Evolutionary conservation across 2,329 filamentous ascomycete genomes (phyloP).

Genomic region (Cytospora leucostoma): DNA sequence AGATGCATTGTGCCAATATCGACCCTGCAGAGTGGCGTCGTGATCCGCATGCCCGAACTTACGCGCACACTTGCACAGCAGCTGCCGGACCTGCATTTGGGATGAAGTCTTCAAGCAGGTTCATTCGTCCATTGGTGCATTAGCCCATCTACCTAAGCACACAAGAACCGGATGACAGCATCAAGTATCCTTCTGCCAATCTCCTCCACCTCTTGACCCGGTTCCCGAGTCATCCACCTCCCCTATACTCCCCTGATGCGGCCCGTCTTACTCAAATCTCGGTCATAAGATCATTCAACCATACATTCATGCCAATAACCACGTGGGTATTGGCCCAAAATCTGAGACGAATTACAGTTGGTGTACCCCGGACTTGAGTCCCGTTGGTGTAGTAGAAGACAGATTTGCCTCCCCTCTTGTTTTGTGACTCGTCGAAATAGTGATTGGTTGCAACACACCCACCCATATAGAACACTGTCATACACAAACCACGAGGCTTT

Average conservation of each 20-base stretch:
- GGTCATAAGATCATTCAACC: conserved; percentile 6
- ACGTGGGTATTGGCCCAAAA: conserved; percentile 5
- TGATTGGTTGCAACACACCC: conserved; percentile 12
- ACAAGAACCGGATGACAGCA: not conserved
- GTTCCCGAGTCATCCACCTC: not conserved
- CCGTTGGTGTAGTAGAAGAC: conserved; percentile 20
- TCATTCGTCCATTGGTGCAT: too few species aligned
- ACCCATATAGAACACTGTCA: conserved; percentile 5
- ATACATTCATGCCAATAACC: conserved; percentile 4
- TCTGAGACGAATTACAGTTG: conserved; percentile 10
- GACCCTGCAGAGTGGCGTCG: conserved; percentile 1
- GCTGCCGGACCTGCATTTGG: conserved; percentile 27
- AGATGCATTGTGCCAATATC: not conserved
- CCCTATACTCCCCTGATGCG: not conserved
- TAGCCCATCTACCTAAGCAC: not conserved
- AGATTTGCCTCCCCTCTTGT: conserved; percentile 11
- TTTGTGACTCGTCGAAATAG: conserved; percentile 21
- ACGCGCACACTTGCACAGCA: conserved; percentile 17
- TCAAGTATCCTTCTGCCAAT: not conserved
- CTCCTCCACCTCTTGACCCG: not conserved
- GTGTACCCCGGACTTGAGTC: conserved; percentile 25
- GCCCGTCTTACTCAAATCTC: conserved; percentile 14
- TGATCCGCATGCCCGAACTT: conserved; percentile 4
- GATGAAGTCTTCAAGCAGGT: not conserved
- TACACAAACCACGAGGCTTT: conserved; percentile 14